Evolutionary conservation across 768 basidiomycete genomes (phyloP), one percentile per base, ranked within the genome.

Genomic region (Tremella fuciformis): DNA sequence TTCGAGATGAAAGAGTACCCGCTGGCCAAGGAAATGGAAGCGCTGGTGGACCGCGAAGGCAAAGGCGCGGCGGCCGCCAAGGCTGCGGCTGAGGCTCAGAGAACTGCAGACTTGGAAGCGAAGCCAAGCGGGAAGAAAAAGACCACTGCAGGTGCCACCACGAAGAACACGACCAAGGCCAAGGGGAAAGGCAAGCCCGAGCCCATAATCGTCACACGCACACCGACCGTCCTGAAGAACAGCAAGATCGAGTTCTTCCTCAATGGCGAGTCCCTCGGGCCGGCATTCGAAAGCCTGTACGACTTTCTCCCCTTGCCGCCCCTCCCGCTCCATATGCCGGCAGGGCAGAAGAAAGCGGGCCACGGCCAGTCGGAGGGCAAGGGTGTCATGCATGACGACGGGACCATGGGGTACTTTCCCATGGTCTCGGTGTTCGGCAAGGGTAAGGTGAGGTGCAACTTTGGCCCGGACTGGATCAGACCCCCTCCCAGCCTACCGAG

Each of bases 1-100:
- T 97, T 97, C 76, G 96, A 99, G 79, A 86, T 86, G 59, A 80
- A 89, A 60, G 94, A 98, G 75, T 97, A 96, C 74, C 78, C 85
- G 9, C 84, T 86, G 58, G 84, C 83, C 25, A 96, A 93, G 75
- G 96, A 99, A 79, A 98, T 98, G 96, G 80, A 83, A 13, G 80
- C 86, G 38, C 84, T 98, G 61, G 85, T 93, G 82, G 90, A 92
- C 63, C 85, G 76, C 55, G 76, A 77, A 51, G 72, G 70, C 7
- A 75, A 74, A 52, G 19, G 55, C 11, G 65, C 61, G 2, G 51
- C 78, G 21, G 74, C 77, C 3, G 68, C 72, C n/a, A 55, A 53
- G 39, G 70, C 57, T n/a, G 55, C 54, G 15, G 61, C 50, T 42
- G 50, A 59, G 38, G 53, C n/a, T 55, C 53, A 59, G 42, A 42